Percentiles rank a stretch among this genome's conserved stretches.
Evolutionary conservation across 805 yeast genomes (phyloP).

Genomic region (Monosporozyma unispora): DNA sequence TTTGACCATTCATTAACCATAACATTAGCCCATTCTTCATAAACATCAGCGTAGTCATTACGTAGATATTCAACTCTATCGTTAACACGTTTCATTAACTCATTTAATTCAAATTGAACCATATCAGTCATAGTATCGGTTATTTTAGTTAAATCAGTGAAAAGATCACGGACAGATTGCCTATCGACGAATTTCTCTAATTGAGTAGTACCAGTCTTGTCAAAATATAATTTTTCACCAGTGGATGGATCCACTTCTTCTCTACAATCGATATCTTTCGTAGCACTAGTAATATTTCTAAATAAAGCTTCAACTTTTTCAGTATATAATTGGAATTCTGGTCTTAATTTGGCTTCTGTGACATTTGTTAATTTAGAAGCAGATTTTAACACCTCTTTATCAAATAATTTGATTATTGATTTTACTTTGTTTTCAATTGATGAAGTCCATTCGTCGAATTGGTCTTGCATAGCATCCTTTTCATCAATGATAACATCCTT

Average conservation of each 20-base stretch:
- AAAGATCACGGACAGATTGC: slow-evolving; percentile 38
- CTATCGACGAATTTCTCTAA: slow-evolving; percentile 36
- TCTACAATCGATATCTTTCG: slow-evolving; percentile 34
- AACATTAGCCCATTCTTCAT: slow-evolving; percentile 67
- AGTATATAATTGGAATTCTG: slow-evolving; percentile 30
- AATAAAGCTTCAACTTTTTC: slow-evolving; percentile 21
- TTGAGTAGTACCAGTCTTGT: slow-evolving; percentile 29
- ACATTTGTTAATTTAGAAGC: slow-evolving; percentile 22
- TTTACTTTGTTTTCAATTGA: slow-evolving; percentile 32
- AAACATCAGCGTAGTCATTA: slow-evolving; percentile 47
- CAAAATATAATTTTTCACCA: slow-evolving; percentile 30
- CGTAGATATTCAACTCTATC: slow-evolving; percentile 33
- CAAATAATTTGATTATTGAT: slow-evolving; percentile 34
- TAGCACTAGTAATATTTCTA: slow-evolving; percentile 24
- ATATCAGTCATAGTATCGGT: slow-evolving; percentile 20
- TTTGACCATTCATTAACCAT: slow-evolving; percentile 57
- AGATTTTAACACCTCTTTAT: slow-evolving; percentile 28
- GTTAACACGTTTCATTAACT: slow-evolving; percentile 29
- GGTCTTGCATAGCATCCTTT: slow-evolving; percentile 26
- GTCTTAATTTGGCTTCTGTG: slow-evolving; percentile 28
- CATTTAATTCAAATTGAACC: slow-evolving; percentile 28
- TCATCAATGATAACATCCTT: slow-evolving; percentile 15
- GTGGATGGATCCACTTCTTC: slow-evolving; percentile 24
- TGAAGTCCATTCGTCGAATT: slow-evolving; percentile 30
- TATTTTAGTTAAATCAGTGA: slow-evolving; percentile 22